A percentile compares a stretch with the other conserved stretches of the same genome.
Evolutionary conservation across 1,139 yeast species (phyloP).

Genomic region (Hansenula anomala): DNA sequence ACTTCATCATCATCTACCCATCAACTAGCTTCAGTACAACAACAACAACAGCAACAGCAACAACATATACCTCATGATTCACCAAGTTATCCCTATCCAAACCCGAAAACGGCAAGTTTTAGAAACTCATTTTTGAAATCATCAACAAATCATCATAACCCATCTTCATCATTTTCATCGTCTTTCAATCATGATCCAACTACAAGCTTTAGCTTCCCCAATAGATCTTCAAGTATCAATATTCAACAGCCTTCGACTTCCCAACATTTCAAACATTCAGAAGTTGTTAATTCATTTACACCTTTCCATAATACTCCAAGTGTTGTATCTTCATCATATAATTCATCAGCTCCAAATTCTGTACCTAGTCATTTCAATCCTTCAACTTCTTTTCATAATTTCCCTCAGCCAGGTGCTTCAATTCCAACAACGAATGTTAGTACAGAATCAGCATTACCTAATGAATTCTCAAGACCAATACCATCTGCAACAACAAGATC

Average conservation of each 20-base stretch:
- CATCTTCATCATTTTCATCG: neutral
- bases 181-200: neutral
- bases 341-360: conserved; percentile 29
- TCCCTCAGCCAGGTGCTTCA: conserved; percentile 22
- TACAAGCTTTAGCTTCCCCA: conserved; percentile 4
- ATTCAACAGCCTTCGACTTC: conserved; percentile 21
- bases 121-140: conserved; percentile 1
- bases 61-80: conserved; percentile 3
- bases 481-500: conserved; percentile 1
- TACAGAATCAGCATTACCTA: conserved; percentile 40
- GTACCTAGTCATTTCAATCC: conserved; percentile 16
- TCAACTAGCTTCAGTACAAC: conserved; percentile 1
- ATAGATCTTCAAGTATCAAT: conserved; percentile 16
- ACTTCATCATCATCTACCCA: conserved; percentile 5
- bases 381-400: neutral
- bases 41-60: conserved; percentile 5
- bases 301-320: conserved; percentile 53
- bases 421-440: conserved; percentile 46
- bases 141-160: neutral
- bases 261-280: conserved; percentile 20
- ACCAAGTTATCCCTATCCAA: conserved; percentile 3
- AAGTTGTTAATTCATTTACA: conserved; percentile 20
- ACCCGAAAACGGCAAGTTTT: conserved; percentile 5
- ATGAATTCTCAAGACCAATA: conserved; percentile 15
- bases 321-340: conserved; percentile 35